A percentile compares a stretch with the other conserved stretches of the same genome.
phyloP scores from a whole-genome alignment of 2,329 filamentous ascomycete species.

The Ceratocystis harringtonii region DNA sequence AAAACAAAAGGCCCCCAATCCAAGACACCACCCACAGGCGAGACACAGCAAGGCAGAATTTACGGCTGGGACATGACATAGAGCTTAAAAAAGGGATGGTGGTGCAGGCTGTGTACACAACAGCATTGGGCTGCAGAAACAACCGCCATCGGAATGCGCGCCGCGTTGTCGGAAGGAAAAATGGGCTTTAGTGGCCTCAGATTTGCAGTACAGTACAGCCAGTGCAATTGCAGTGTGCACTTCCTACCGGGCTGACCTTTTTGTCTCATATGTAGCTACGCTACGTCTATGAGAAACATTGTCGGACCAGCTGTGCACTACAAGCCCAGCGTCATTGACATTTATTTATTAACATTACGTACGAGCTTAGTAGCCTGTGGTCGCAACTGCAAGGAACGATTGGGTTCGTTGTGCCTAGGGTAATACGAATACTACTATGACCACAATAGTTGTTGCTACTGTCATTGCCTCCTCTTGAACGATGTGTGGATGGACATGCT shows the following conservation, averaged over 20 bases:
- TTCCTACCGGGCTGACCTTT: background rate
- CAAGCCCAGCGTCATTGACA: background rate
- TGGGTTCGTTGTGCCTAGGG: background rate
- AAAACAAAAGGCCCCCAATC: background rate
- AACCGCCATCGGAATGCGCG: background rate
- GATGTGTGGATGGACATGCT: background rate
- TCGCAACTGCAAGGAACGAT: background rate
- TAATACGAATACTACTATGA: background rate
- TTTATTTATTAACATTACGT: background rate
- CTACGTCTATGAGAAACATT: background rate
- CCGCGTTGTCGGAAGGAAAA: background rate
- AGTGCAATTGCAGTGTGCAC: too few relatives aligned
- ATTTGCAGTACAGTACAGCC: background rate
- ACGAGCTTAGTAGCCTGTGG: background rate
- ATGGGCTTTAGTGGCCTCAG: background rate
- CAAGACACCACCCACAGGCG: background rate
- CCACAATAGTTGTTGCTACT: background rate
- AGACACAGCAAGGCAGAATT: background rate
- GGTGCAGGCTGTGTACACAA: background rate
- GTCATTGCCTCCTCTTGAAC: background rate
- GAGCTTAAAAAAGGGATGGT: background rate
- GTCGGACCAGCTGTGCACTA: background rate
- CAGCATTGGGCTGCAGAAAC: background rate
- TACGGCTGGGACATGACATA: background rate
- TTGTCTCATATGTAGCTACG: background rate